Conservation (phyloP, 2,329 filamentous ascomycete species). For the Verticillium isaacii region DNA sequence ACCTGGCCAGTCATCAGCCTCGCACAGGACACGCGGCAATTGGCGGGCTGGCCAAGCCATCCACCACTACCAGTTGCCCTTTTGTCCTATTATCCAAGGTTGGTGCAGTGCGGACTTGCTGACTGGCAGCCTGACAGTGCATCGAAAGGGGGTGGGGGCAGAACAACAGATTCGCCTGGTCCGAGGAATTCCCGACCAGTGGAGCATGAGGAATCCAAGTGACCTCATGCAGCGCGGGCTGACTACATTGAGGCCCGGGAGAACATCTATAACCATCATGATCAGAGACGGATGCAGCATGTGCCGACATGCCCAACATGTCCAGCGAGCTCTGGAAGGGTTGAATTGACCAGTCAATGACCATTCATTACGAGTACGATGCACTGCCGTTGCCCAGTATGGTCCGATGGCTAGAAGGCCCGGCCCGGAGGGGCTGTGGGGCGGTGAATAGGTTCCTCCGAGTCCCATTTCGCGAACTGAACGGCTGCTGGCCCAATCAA, state of each 20-base stretch:
- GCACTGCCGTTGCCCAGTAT: neutral
- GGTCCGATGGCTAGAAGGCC: neutral
- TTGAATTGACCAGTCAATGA: neutral
- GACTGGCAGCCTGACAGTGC: neutral
- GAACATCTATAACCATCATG: neutral
- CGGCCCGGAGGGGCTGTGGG: neutral
- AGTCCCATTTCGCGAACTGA: neutral
- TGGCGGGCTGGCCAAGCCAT: neutral
- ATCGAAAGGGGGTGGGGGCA: neutral
- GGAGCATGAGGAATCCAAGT: neutral
- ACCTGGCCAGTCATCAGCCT: constrained; percentile 5
- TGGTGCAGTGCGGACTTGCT: neutral
- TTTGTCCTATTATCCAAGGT: neutral
- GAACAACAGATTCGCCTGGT: neutral
- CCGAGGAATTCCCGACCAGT: neutral
- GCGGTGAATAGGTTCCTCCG: neutral
- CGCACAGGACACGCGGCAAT: neutral
- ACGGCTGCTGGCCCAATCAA: neutral
- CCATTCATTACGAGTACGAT: neutral
- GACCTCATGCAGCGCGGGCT: neutral
- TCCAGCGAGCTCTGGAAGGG: neutral
- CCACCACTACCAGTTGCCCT: neutral
- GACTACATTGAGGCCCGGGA: neutral
- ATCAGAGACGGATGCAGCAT: neutral
- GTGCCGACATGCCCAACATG: neutral